Base-by-base conservation (phyloP, 73 alveolate species). In the Tetrahymena malaccensis region DNA sequence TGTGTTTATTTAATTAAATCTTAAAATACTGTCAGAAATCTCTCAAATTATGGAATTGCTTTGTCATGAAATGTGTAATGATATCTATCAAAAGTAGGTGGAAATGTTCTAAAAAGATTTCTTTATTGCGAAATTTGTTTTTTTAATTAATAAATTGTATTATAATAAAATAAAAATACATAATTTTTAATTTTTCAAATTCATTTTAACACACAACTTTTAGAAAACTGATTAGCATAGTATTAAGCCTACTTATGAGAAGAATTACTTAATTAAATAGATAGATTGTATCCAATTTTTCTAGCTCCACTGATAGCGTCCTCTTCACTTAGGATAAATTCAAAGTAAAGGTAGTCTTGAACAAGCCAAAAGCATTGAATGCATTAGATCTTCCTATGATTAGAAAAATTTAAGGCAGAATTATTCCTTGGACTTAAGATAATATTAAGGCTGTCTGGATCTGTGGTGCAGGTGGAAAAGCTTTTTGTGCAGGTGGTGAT, bases 401-500 rank as follows among this genome's bases (percentile, higher is more conserved):
- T n/a, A 70, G 89, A 70, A 9, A n/a, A 9, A 70, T 70, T 70
- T 22, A 70, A 70, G 89, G 89, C 89, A n/a, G 37, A 27, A 70
- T 70, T n/a, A n/a, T 70, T n/a, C 89, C 89, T 96, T 96, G 97
- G 56, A 96, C 96, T 94, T 94, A 96, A 19, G 97, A 94, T 43
- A 94, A 44, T 58, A 43, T 95, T 94, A 93, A 93, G 27, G 98
- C 97, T 84, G 96, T 98, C 34, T 94, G 98, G 93, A 96, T 98
- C 70, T 93, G 95, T 21, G 99, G 99, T 89, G 98, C 97, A 15
- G 99, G 99, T 13, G 99, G 99, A 93, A 98, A 97, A 56, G 99
- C 99, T 15, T 98, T 99, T 96, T 99, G 99, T 96, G 99, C 99
- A 19, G 99, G 99, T 9, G 99, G 99, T n/a, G 99, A 99, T 70